phyloP scores from a whole-genome alignment of 202 grass and related monocot species.

The Sporobolus alterniflorus region DNA sequence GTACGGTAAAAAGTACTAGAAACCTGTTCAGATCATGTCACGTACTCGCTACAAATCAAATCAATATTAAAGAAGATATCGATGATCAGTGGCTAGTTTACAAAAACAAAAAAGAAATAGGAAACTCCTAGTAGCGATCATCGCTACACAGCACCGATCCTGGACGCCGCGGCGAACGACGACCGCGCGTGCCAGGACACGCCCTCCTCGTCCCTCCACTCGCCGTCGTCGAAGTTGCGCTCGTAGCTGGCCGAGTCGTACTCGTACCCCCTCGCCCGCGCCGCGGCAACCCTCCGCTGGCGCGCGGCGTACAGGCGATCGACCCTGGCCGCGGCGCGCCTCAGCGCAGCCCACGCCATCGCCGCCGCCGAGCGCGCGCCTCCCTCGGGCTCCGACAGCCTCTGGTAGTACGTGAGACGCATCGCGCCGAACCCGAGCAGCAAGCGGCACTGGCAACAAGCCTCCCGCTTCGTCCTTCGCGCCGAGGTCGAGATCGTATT shows the following conservation, averaged over 20 bases:
- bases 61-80: background rate
- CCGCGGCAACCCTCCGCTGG: conserved; percentile 22
- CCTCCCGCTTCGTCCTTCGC: background rate
- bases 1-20: too few species aligned
- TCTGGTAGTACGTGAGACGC: conserved; percentile 45
- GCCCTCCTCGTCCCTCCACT: conserved; percentile 68
- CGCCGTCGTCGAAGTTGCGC: conserved; percentile 72
- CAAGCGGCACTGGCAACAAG: background rate
- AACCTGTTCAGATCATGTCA: too few species aligned
- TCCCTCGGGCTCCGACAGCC: conserved; percentile 20
- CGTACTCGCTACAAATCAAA: background rate
- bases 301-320: conserved; percentile 36
- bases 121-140: too few species aligned
- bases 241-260: conserved; percentile 67
- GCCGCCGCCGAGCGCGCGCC: background rate
- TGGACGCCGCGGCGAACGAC: background rate
- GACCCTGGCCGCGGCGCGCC: conserved; percentile 29
- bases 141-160: conserved; percentile 4
- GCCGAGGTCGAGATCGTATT: background rate
- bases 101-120: background rate
- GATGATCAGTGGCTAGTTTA: background rate
- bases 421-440: conserved; percentile 24
- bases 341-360: conserved; percentile 31
- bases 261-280: conserved; percentile 23
- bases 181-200: conserved; percentile 47